phyloP scores from a whole-genome alignment of 2,329 filamentous ascomycete species.

The Thelonectria rubi region DNA sequence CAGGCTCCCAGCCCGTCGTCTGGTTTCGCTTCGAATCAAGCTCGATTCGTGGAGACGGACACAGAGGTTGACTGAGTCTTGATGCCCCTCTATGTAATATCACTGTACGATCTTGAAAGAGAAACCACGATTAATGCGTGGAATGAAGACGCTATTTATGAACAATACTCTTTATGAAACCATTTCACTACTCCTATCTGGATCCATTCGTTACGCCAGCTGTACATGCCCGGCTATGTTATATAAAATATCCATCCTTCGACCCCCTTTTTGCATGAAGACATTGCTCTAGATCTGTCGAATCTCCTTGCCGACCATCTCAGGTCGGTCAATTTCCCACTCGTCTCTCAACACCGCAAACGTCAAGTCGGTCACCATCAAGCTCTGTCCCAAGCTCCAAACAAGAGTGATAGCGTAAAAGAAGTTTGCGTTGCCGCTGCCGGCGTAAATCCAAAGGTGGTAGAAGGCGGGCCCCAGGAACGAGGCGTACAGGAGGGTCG shows the following conservation, averaged over 20 bases:
- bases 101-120: constrained; percentile 23
- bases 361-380: constrained; percentile 86
- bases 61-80: constrained; percentile 47
- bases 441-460: constrained; percentile 97
- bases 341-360: constrained; percentile 93
- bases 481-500: constrained; percentile 85
- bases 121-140: not conserved
- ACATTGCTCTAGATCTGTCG: constrained; percentile 73
- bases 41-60: constrained; percentile 48
- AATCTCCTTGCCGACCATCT: constrained; percentile 88
- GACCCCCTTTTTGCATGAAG: constrained; percentile 15
- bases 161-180: constrained; percentile 12
- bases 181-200: constrained; percentile 28
- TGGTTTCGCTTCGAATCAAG: constrained; percentile 29
- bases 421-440: constrained; percentile 98
- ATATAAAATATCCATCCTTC: constrained; percentile 1
- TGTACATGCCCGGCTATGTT: not conserved
- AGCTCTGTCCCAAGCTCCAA: constrained; percentile 89
- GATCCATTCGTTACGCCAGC: constrained; percentile 17
- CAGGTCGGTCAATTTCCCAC: constrained; percentile 90
- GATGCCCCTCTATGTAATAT: constrained; percentile 13
- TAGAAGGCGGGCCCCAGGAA: constrained; percentile 95
- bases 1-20: constrained; percentile 28
- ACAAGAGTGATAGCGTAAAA: constrained; percentile 99
- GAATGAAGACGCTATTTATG: constrained; percentile 18